phyloP scores from a whole-genome alignment of 495 filamentous ascomycete species.

The Talaromyces adpressus region DNA sequence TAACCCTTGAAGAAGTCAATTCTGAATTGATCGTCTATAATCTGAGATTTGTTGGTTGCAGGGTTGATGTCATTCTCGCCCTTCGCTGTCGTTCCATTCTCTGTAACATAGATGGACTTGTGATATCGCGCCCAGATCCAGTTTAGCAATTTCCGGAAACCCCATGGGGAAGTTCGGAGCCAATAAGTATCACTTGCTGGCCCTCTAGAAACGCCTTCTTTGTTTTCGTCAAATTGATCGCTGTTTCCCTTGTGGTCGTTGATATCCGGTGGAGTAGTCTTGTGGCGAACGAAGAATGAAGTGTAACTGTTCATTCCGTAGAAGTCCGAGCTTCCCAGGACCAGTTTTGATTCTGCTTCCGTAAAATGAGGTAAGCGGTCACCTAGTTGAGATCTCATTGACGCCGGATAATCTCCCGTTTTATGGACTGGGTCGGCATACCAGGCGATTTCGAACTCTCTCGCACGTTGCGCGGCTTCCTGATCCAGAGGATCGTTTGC shows the following conservation, averaged over 20 bases:
- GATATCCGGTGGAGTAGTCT: constrained; percentile 24
- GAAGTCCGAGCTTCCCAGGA: constrained; percentile 41
- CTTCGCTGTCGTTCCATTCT: constrained; percentile 42
- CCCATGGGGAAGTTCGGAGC: constrained; percentile 36
- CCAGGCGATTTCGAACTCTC: constrained; percentile 43
- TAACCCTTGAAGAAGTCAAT: constrained; percentile 40
- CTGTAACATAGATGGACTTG: constrained; percentile 42
- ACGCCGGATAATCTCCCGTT: constrained; percentile 39
- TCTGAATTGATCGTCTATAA: constrained; percentile 37
- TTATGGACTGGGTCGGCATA: constrained; percentile 43
- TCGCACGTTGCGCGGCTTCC: constrained; percentile 35
- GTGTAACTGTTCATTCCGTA: constrained; percentile 49
- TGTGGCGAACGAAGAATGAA: constrained; percentile 37
- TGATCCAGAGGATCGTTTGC: constrained; percentile 32
- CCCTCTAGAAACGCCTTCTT: constrained; percentile 34
- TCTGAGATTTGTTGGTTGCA: constrained; percentile 11
- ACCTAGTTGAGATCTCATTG: constrained; percentile 42
- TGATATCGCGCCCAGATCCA: constrained; percentile 38
- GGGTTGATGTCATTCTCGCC: constrained; percentile 32
- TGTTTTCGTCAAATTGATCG: constrained; percentile 34
- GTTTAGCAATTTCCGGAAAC: constrained; percentile 37
- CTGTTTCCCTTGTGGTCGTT: constrained; percentile 42
- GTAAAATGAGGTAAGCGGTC: constrained; percentile 39
- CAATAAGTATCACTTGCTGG: constrained; percentile 41
- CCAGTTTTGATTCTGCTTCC: constrained; percentile 29